Base-by-base conservation (phyloP, 176 grass and related monocot species). In the Eragrostis curvula region DNA sequence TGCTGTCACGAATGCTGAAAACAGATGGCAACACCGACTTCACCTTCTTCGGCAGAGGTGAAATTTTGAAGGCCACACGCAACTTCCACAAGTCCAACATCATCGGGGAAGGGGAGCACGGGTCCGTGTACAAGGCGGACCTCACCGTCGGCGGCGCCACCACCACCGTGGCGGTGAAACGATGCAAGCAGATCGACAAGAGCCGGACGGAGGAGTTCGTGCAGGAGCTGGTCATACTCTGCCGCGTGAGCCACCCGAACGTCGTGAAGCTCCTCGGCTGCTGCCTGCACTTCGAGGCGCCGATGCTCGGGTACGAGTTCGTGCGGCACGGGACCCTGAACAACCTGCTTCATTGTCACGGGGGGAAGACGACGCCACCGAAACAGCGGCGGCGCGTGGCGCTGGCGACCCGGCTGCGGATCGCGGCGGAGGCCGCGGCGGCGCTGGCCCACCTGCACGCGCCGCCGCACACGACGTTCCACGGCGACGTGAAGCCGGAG, bases 291-390 rank as follows among this genome's bases (percentile, higher is more conserved):
- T 68, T 75, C 0, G 75, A 89, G 32, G 76, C 73, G 4, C 87
- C 87, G 3, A 68, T 89, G 12, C 30, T 89, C 23, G 68, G 85
- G n/a, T 85, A 85, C 12, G 87, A 89, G 55, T 89, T 81, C 42
- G 50, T 85, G 42, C 59, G 30, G 8, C 85, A 89, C 41, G 68
- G 67, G 39, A 89, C 83, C 16, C 30, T 89, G 24, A 51, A 28
- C n/a, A 8, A 82, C 0, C 69, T 81, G 8, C 39, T 88, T 5
- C 49, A n/a, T n/a, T n/a, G n/a, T n/a, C n/a, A 88, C 61, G 27
- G 49, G 49, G n/a, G n/a, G n/a, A n/a, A n/a, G n/a, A n/a, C n/a
- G n/a, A 68, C 16, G 1, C 55, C n/a, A n/a, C n/a, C 24, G 0
- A 18, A 29, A 45, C 51, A 18, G 7, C 12, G 5, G 56, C 51